phyloP scores from a whole-genome alignment of 225 moss, liverwort and hornwort species.

The Marchantia polymorpha region DNA sequence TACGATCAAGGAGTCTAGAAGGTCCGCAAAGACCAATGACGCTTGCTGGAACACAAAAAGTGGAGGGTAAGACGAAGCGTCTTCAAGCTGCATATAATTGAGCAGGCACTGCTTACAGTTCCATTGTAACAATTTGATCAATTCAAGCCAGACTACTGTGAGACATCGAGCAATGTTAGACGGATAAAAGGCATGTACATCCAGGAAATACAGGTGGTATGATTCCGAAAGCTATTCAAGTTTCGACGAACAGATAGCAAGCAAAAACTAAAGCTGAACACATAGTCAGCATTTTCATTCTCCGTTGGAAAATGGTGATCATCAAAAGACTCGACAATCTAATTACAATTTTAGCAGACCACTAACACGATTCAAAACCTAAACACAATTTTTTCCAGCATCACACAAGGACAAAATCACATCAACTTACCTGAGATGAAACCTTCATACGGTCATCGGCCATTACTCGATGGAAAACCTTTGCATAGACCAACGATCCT shows the following conservation, averaged over 20 bases:
- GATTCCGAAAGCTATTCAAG: too few relatives aligned
- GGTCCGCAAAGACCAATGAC: constrained; percentile 64
- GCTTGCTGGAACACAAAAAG: constrained; percentile 39
- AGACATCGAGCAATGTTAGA: too few relatives aligned
- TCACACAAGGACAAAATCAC: not conserved
- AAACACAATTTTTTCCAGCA: not conserved
- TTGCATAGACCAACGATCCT: constrained; percentile 32
- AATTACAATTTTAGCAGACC: too few relatives aligned
- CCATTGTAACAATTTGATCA: too few relatives aligned
- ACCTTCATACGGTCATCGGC: constrained; percentile 56
- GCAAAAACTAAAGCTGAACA: too few relatives aligned
- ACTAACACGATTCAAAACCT: not conserved
- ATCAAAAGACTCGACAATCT: too few relatives aligned
- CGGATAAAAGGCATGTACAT: too few relatives aligned
- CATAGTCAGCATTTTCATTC: too few relatives aligned
- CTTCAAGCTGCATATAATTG: not conserved
- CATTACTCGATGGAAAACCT: constrained; percentile 40
- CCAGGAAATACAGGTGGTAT: too few relatives aligned
- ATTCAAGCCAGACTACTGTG: too few relatives aligned
- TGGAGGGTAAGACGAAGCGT: not conserved
- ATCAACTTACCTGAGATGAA: constrained; percentile 37
- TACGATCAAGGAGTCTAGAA: constrained; percentile 81
- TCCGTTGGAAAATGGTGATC: too few relatives aligned
- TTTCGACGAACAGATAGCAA: too few relatives aligned
- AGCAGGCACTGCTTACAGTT: not conserved